A percentile compares a stretch with the other conserved stretches of the same genome.
phyloP scores from a whole-genome alignment of 352 stramenopile species.

The Globisporangium canariense region DNA sequence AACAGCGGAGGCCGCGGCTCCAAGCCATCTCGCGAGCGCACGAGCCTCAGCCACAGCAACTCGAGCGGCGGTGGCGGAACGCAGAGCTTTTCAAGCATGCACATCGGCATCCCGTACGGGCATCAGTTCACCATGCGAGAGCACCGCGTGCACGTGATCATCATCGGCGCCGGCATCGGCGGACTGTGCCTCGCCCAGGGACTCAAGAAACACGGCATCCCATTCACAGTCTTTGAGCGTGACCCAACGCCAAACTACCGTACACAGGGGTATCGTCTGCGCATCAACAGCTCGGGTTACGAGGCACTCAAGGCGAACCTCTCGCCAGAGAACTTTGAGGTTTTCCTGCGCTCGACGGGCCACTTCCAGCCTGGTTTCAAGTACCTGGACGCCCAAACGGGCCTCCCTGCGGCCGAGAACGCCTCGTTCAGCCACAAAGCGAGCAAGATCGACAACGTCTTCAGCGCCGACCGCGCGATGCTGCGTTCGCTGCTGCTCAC shows the following conservation, averaged over 20 bases:
- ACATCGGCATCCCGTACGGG: neutral
- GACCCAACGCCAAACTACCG: slow-evolving; percentile 61
- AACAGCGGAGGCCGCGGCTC: too few relatives aligned
- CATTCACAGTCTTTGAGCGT: slow-evolving; percentile 65
- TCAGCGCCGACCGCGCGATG: slow-evolving; percentile 42
- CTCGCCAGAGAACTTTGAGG: slow-evolving; percentile 41
- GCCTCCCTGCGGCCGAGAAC: slow-evolving; percentile 7
- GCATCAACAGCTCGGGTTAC: slow-evolving; percentile 58
- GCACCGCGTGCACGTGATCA: slow-evolving; percentile 29
- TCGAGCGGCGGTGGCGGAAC: neutral
- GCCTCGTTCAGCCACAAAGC: slow-evolving; percentile 8
- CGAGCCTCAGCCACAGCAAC: too few relatives aligned
- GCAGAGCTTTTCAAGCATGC: slow-evolving; percentile 3
- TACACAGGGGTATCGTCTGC: slow-evolving; percentile 55
- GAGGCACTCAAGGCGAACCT: slow-evolving; percentile 55
- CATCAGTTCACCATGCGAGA: neutral
- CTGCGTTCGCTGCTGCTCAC: slow-evolving; percentile 37
- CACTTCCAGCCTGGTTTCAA: slow-evolving; percentile 45
- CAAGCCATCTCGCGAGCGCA: slow-evolving; percentile 9
- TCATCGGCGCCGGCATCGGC: slow-evolving; percentile 51
- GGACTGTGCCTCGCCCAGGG: slow-evolving; percentile 59
- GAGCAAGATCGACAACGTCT: slow-evolving; percentile 23
- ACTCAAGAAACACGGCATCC: slow-evolving; percentile 52
- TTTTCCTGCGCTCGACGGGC: slow-evolving; percentile 46
- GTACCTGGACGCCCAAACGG: slow-evolving; percentile 42